These are phyloP conservation scores for Hortiboletus campestris DNA, from an alignment of 768 basidiomycete genomes.

Conservation along the genomic window DNA sequence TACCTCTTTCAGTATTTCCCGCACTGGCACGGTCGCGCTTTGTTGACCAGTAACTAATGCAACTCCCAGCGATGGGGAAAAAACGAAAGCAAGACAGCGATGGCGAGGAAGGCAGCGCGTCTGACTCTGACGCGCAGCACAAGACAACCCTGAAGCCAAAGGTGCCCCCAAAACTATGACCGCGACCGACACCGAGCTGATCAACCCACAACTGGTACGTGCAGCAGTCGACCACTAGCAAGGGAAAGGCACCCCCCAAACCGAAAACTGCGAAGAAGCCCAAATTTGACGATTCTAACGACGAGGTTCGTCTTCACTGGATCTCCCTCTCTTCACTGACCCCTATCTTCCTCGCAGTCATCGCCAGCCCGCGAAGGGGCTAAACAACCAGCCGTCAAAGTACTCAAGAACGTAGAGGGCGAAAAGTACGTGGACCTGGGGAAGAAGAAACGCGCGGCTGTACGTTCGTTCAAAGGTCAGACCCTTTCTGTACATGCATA, in stretches of 20 bases:
- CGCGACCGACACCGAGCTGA: background rate
- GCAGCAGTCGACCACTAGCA: constrained; percentile 1
- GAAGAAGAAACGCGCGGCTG: constrained; percentile 67
- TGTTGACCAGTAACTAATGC: background rate
- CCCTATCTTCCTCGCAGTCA: constrained; percentile 19
- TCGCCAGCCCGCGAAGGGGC: constrained; percentile 3
- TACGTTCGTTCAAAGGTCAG: constrained; percentile 48
- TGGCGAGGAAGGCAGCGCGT: constrained; percentile 14
- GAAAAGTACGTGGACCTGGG: constrained; percentile 63
- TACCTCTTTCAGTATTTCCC: background rate
- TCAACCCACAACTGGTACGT: background rate
- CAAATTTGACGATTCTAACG: constrained; percentile 18
- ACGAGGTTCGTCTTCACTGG: constrained; percentile 7
- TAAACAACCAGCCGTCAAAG: background rate
- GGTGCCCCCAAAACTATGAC: constrained; percentile 1
- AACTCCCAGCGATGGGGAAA: constrained; percentile 3
- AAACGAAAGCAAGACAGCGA: constrained; percentile 22
- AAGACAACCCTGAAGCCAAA: constrained; percentile 10
- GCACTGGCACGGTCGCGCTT: constrained; percentile 2
- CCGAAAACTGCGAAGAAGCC: constrained; percentile 37
- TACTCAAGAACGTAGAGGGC: constrained; percentile 26
- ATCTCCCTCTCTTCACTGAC: background rate
- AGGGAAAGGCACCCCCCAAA: constrained; percentile 15
- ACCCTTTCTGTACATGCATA: background rate
- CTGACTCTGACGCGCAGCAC: constrained; percentile 16